Conservation (phyloP, 2,329 filamentous ascomycete species). For the Clarireedia hainanense region DNA sequence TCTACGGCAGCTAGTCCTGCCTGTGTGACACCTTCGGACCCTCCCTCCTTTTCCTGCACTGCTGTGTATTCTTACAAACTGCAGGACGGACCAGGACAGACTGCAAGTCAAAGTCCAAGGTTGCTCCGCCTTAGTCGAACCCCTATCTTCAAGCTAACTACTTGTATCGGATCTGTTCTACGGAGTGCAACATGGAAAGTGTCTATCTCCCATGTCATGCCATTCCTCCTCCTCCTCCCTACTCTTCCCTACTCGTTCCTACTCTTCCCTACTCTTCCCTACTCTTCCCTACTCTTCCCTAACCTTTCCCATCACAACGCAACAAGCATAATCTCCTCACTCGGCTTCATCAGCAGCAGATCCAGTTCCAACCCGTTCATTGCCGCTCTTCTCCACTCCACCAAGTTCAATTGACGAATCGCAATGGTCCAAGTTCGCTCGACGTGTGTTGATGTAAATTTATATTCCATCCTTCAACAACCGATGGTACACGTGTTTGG, state of each 20-base stretch:
- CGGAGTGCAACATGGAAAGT: background rate
- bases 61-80: background rate
- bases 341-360: background rate
- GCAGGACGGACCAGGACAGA: too few relatives aligned
- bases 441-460: background rate
- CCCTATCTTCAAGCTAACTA: background rate
- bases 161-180: too few relatives aligned
- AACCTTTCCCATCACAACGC: background rate
- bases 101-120: background rate
- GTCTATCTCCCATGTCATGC: background rate
- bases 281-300: background rate
- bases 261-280: background rate
- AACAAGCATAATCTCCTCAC: conserved; percentile 5
- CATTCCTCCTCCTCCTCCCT: too few relatives aligned
- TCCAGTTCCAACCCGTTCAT: background rate
- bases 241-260: too few relatives aligned
- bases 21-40: too few relatives aligned
- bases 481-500: background rate
- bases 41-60: too few relatives aligned
- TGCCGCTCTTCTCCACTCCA: conserved; percentile 5
- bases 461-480: background rate
- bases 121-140: background rate
- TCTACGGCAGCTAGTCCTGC: too few relatives aligned
- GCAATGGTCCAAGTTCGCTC: background rate
- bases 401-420: background rate